Evolutionary conservation across 148 eudicot species (phyloP).

Genomic region (Polygonum maritimum): DNA sequence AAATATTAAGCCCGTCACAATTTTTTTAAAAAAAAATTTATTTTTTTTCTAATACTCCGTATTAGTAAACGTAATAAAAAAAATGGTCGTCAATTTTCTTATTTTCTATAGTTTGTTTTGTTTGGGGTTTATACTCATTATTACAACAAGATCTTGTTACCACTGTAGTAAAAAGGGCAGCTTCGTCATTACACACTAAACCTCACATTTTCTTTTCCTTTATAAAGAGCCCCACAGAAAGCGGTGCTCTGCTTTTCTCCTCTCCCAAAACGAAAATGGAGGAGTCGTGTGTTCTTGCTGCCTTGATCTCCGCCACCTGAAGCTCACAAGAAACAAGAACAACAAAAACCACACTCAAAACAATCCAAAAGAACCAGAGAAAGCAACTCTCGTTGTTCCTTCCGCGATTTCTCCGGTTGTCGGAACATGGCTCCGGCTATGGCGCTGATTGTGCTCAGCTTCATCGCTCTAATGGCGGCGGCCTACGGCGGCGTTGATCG

Average conservation of each 20-base stretch:
- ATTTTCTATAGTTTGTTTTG: too few relatives aligned
- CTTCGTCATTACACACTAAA: not conserved
- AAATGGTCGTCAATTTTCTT: too few relatives aligned
- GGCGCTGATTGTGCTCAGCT: slow-evolving; percentile 16
- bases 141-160: too few relatives aligned
- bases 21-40: too few relatives aligned
- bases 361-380: not conserved
- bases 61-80: too few relatives aligned
- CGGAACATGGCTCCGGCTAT: slow-evolving; percentile 17
- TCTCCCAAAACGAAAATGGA: not conserved
- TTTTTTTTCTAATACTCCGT: too few relatives aligned
- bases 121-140: too few relatives aligned
- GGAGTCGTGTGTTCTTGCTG: slow-evolving; percentile 9
- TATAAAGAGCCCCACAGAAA: not conserved
- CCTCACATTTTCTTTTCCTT: not conserved
- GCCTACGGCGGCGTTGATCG: slow-evolving; percentile 13
- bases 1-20: too few relatives aligned
- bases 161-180: not conserved
- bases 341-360: not conserved
- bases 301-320: slow-evolving; percentile 31
- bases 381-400: slow-evolving; percentile 13
- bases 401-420: slow-evolving; percentile 12
- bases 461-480: slow-evolving; percentile 23
- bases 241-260: not conserved
- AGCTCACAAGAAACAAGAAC: slow-evolving; percentile 10